A percentile compares a stretch with the other conserved stretches of the same genome.
Evolutionary conservation across 1,284 basidiomycete species (phyloP).

Genomic region (Cryptococcus depauperatus): DNA sequence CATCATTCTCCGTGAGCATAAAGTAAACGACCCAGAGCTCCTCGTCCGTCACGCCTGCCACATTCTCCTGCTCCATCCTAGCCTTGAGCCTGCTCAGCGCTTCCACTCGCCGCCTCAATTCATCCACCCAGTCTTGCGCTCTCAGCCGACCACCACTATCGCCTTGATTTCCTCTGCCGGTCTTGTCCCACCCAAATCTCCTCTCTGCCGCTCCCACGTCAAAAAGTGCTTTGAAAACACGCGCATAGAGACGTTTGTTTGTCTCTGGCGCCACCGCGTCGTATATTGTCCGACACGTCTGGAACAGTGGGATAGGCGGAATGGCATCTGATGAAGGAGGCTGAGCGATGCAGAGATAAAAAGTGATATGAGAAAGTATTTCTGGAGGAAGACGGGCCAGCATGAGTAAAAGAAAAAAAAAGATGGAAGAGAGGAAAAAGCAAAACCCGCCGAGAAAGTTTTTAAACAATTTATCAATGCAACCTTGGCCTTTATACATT

Average conservation of each 20-base stretch:
- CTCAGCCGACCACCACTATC: constrained; percentile 9
- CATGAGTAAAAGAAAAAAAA: constrained; percentile 14
- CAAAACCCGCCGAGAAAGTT: background rate
- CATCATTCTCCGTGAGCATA: constrained; percentile 66
- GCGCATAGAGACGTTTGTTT: constrained; percentile 56
- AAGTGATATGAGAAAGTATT: constrained; percentile 54
- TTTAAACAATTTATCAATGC: background rate
- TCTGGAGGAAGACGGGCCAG: constrained; percentile 53
- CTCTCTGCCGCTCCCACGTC: constrained; percentile 54
- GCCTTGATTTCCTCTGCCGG: background rate
- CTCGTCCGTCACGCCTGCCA: constrained; percentile 21
- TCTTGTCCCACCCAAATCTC: constrained; percentile 43
- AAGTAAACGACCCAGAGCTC: constrained; percentile 55
- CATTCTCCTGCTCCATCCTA: constrained; percentile 22
- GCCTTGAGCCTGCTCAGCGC: constrained; percentile 24
- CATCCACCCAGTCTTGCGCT: constrained; percentile 22
- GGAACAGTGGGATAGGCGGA: constrained; percentile 48
- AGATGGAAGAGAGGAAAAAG: background rate
- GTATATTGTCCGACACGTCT: constrained; percentile 49
- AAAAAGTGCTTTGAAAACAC: constrained; percentile 57
- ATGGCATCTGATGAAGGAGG: constrained; percentile 23
- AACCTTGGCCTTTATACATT: no score
- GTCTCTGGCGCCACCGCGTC: constrained; percentile 41
- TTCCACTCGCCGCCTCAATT: constrained; percentile 32
- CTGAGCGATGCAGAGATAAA: constrained; percentile 44